A percentile compares a stretch with the other conserved stretches of the same genome.
These are phyloP conservation scores for Gyromitra esculenta DNA, from an alignment of 2,329 filamentous ascomycete genomes.

Conservation along the genomic window DNA sequence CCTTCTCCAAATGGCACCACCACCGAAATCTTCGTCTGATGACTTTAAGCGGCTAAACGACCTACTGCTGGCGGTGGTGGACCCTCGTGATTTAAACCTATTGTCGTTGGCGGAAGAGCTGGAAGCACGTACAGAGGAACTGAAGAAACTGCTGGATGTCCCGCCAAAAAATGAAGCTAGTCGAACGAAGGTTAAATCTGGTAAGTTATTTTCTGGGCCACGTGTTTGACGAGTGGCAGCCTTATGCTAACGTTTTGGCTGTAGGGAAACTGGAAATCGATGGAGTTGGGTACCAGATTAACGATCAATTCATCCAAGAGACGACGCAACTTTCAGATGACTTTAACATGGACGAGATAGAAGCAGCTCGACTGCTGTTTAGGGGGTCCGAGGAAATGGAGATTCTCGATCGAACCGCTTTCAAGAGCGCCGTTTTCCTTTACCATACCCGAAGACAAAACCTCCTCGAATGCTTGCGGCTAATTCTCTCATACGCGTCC, in stretches of 20 bases:
- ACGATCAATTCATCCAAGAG: constrained; percentile 85
- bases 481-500: constrained; percentile 75
- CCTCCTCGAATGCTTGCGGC: constrained; percentile 81
- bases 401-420: constrained; percentile 74
- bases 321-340: constrained; percentile 85
- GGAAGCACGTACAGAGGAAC: constrained; percentile 72
- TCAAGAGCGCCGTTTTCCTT: constrained; percentile 82
- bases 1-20: constrained; percentile 40
- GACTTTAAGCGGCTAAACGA: constrained; percentile 84
- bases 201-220: constrained; percentile 63
- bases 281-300: constrained; percentile 80
- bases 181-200: constrained; percentile 74
- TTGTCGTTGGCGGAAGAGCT: constrained; percentile 74
- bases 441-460: constrained; percentile 88
- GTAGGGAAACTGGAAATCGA: constrained; percentile 79
- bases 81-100: constrained; percentile 65
- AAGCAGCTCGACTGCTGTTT: constrained; percentile 80
- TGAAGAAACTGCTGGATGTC: constrained; percentile 78
- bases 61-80: constrained; percentile 80
- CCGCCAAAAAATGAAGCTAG: constrained; percentile 77
- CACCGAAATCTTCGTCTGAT: constrained; percentile 43
- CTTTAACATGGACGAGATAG: constrained; percentile 86
- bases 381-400: constrained; percentile 75
- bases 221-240: constrained; percentile 24
- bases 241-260: constrained; percentile 29